Percentiles rank a stretch among this genome's conserved stretches.
Evolutionary conservation across 2,329 filamentous ascomycete species (phyloP).

Genomic region (Fusarium sp.): DNA sequence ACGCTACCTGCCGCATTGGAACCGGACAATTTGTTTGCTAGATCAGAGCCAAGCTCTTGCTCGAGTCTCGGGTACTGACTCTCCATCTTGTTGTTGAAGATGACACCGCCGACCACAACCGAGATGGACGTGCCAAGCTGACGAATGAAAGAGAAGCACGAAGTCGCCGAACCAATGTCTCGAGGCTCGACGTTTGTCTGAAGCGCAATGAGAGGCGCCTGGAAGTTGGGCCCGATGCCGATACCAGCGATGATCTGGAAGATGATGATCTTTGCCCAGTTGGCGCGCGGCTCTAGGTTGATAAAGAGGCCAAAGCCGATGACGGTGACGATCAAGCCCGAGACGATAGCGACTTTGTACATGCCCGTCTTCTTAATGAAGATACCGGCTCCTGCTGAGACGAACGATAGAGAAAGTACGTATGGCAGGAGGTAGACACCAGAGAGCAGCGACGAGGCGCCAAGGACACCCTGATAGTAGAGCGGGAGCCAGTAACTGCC

Average conservation of each 20-base stretch:
- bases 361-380: slow-evolving; percentile 75
- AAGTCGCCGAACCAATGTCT: slow-evolving; percentile 78
- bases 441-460: slow-evolving; percentile 77
- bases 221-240: slow-evolving; percentile 78
- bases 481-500: slow-evolving; percentile 85
- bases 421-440: slow-evolving; percentile 83
- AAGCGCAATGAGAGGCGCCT: slow-evolving; percentile 76
- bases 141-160: slow-evolving; percentile 77
- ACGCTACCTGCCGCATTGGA: slow-evolving; percentile 73
- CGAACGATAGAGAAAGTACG: slow-evolving; percentile 76
- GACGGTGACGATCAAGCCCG: slow-evolving; percentile 70
- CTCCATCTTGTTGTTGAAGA: slow-evolving; percentile 83
- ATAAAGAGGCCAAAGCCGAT: slow-evolving; percentile 77
- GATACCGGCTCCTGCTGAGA: slow-evolving; percentile 71
- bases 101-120: slow-evolving; percentile 81
- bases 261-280: slow-evolving; percentile 70
- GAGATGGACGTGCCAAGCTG: slow-evolving; percentile 78
- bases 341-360: slow-evolving; percentile 73
- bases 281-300: slow-evolving; percentile 69
- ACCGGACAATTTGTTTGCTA: slow-evolving; percentile 70
- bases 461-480: slow-evolving; percentile 85
- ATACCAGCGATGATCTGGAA: slow-evolving; percentile 76
- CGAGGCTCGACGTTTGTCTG: slow-evolving; percentile 73
- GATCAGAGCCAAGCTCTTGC: slow-evolving; percentile 64
- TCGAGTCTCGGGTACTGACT: slow-evolving; percentile 65